phyloP scores from a whole-genome alignment of 805 yeast genomes.

The Nakazawaea laoshanensis region DNA sequence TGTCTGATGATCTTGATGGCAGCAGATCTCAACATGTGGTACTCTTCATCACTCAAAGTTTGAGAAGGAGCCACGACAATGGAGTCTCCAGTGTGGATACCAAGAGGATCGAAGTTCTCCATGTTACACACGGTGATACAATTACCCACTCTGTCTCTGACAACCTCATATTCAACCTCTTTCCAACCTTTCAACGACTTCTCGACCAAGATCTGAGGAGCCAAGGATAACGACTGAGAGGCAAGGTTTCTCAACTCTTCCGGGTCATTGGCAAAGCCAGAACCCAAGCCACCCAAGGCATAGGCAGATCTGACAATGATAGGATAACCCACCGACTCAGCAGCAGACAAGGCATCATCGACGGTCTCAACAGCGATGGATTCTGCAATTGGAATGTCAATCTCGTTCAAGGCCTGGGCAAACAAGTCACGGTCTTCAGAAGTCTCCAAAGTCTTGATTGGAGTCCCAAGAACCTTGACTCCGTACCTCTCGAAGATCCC shows the following conservation, averaged over 20 bases:
- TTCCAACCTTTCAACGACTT: slow-evolving; percentile 98
- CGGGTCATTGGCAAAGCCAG: slow-evolving; percentile 87
- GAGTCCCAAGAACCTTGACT: slow-evolving; percentile 95
- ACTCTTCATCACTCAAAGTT: slow-evolving; percentile 93
- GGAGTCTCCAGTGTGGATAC: slow-evolving; percentile 98
- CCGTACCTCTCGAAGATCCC: slow-evolving; percentile 87
- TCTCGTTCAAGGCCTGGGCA: slow-evolving; percentile 91
- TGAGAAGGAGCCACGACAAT: slow-evolving; percentile 99
- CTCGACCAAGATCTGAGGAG: slow-evolving; percentile 95
- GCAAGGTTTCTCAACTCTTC: slow-evolving; percentile 81
- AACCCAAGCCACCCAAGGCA: slow-evolving; percentile 95
- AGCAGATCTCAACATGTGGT: slow-evolving; percentile 95
- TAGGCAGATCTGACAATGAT: slow-evolving; percentile 96
- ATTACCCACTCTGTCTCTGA: slow-evolving; percentile 91
- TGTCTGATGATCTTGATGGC: slow-evolving; percentile 97
- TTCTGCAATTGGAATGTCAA: slow-evolving; percentile 93
- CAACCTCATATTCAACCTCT: slow-evolving; percentile 98
- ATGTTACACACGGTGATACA: slow-evolving; percentile 98
- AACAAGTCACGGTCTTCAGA: slow-evolving; percentile 97
- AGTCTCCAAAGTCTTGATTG: slow-evolving; percentile 89
- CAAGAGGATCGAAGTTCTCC: slow-evolving; percentile 98
- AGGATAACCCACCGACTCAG: slow-evolving; percentile 83
- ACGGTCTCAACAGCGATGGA: slow-evolving; percentile 92
- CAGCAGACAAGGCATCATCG: slow-evolving; percentile 91
- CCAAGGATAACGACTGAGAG: slow-evolving; percentile 77